Conservation (phyloP, 768 basidiomycete species). For the Hygrocybe punicea region DNA sequence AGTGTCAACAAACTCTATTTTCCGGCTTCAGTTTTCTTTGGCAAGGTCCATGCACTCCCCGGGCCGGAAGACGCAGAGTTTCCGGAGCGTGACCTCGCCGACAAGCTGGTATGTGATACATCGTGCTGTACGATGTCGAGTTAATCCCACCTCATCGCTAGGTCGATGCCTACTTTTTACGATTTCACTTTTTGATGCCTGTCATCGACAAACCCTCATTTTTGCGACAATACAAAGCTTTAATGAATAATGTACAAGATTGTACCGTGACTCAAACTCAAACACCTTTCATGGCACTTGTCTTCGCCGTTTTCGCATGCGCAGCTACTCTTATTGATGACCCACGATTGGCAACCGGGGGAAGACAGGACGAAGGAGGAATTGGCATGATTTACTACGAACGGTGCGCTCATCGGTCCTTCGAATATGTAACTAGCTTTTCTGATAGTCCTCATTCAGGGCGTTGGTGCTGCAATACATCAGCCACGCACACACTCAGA, state of each 20-base stretch:
- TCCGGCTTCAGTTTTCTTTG: constrained; percentile 83
- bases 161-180: constrained; percentile 85
- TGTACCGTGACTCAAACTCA: constrained; percentile 52
- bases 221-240: constrained; percentile 59
- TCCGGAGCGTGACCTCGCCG: constrained; percentile 78
- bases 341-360: constrained; percentile 54
- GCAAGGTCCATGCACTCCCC: constrained; percentile 78
- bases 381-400: constrained; percentile 91
- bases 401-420: constrained; percentile 48
- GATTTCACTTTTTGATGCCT: constrained; percentile 86
- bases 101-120: constrained; percentile 65
- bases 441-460: constrained; percentile 39
- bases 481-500: constrained; percentile 80
- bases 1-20: constrained; percentile 85
- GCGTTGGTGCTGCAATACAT: constrained; percentile 90
- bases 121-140: not conserved
- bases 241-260: constrained; percentile 72
- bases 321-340: constrained; percentile 78
- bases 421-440: constrained; percentile 6
- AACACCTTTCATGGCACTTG: constrained; percentile 72
- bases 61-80: constrained; percentile 84
- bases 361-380: constrained; percentile 69
- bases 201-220: constrained; percentile 85
- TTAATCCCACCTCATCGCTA: constrained; percentile 31
- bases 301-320: constrained; percentile 91